phyloP scores from a whole-genome alignment of 1,284 basidiomycete species.

The Cystobasidium pallidum region DNA sequence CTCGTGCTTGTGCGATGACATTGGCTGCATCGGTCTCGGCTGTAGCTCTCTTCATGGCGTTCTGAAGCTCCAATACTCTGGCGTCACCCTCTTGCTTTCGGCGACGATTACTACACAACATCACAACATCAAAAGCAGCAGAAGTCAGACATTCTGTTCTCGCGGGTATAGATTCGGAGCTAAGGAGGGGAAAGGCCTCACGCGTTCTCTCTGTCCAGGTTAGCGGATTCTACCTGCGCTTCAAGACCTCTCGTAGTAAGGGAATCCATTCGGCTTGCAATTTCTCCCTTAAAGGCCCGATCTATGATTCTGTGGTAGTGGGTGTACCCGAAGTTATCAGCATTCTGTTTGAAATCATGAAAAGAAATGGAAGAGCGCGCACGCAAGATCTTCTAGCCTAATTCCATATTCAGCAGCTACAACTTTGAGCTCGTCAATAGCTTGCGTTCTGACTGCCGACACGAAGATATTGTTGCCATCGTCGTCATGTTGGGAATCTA shows the following conservation, averaged over 20 bases:
- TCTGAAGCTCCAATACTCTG: conserved; percentile 43
- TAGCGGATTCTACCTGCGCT: conserved; percentile 76
- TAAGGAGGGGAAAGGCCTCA: conserved; percentile 56
- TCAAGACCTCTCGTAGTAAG: conserved; percentile 76
- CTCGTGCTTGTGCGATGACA: conserved; percentile 67
- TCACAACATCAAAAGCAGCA: too few relatives aligned
- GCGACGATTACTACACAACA: conserved; percentile 66
- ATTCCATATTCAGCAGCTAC: conserved; percentile 79
- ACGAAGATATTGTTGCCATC: conserved; percentile 67
- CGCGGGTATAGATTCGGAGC: too few relatives aligned
- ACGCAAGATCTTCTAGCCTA: conserved; percentile 53
- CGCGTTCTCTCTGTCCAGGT: conserved; percentile 42
- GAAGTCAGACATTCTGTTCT: too few relatives aligned
- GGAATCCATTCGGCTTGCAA: conserved; percentile 74
- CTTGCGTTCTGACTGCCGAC: conserved; percentile 73
- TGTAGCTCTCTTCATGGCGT: conserved; percentile 60
- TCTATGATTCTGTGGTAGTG: background rate
- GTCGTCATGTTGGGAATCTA: conserved; percentile 67
- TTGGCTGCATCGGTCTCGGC: conserved; percentile 70
- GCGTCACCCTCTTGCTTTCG: conserved; percentile 74
- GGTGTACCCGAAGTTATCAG: background rate
- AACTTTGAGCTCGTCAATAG: conserved; percentile 77
- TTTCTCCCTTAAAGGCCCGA: conserved; percentile 67
- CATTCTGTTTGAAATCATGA: background rate
- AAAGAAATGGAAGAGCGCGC: background rate